Conservation (phyloP, 139 green algal genomes). For the Tetraselmis chui region DNA sequence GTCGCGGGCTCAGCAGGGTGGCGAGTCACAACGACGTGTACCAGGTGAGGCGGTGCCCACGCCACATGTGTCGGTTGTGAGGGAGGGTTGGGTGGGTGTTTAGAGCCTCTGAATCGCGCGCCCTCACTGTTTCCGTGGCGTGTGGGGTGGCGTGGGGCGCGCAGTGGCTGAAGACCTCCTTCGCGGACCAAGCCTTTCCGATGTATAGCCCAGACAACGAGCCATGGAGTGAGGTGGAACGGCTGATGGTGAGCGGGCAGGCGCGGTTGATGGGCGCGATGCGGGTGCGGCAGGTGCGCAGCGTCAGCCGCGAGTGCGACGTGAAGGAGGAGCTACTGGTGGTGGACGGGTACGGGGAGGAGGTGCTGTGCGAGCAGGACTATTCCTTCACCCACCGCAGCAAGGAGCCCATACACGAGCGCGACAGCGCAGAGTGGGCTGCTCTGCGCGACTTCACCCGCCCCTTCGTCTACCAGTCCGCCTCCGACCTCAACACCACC, state of each 20-base stretch:
- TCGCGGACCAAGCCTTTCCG: not conserved
- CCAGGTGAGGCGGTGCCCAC: no score
- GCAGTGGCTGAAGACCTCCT: not conserved
- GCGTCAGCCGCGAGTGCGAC: slow-evolving; percentile 2
- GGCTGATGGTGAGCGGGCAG: not conserved
- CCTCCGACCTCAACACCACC: slow-evolving; percentile 14
- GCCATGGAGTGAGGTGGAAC: not conserved
- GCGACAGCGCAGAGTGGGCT: not conserved
- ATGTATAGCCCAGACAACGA: not conserved
- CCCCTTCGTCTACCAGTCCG: slow-evolving; percentile 15
- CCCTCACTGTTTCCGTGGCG: no score
- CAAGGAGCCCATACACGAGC: not conserved
- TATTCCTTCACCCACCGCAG: not conserved
- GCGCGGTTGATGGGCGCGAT: slow-evolving; percentile 14
- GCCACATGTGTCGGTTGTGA: no score
- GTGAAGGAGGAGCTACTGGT: not conserved
- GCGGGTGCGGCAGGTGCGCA: slow-evolving; percentile 21
- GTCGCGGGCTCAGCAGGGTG: not conserved
- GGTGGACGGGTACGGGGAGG: slow-evolving; percentile 15
- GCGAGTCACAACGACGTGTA: not conserved
- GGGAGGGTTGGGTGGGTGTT: no score
- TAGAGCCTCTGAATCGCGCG: no score
- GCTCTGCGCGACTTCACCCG: slow-evolving; percentile 11
- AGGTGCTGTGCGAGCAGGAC: not conserved
- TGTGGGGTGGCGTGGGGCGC: no score